phyloP scores from a whole-genome alignment of 768 basidiomycete species.

The Mycena epipterygia region DNA sequence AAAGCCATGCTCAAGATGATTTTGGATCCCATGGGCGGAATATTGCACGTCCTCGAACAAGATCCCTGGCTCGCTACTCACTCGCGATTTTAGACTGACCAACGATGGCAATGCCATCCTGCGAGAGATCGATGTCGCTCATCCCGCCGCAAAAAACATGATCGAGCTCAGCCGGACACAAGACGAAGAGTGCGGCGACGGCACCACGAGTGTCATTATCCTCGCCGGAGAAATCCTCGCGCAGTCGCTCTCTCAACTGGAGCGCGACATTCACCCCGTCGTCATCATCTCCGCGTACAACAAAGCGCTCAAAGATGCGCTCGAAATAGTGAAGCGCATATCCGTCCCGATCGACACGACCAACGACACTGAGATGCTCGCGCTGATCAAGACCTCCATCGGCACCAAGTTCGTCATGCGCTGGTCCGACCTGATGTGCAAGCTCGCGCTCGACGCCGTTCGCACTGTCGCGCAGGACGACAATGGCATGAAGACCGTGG shows the following conservation, averaged over 20 bases:
- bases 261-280: constrained; percentile 98
- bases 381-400: constrained; percentile 97
- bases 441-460: constrained; percentile 92
- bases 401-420: constrained; percentile 98
- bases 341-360: constrained; percentile 91
- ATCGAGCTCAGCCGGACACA: constrained; percentile 98
- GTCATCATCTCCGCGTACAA: constrained; percentile 99
- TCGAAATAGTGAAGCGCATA: constrained; percentile 89
- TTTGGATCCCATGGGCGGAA: constrained; percentile 98
- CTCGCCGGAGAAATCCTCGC: constrained; percentile 98
- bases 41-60: constrained; percentile 71
- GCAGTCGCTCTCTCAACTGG: constrained; percentile 91
- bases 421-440: constrained; percentile 99
- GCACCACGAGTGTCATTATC: constrained; percentile 98
- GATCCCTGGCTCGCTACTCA: constrained; percentile 15
- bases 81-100: constrained; percentile 72
- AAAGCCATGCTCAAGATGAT: constrained; percentile 99
- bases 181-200: constrained; percentile 99
- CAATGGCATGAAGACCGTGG: constrained; percentile 86
- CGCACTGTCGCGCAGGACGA: constrained; percentile 88
- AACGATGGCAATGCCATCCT: constrained; percentile 99
- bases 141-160: constrained; percentile 99
- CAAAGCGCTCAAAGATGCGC: constrained; percentile 92
- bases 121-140: constrained; percentile 98
- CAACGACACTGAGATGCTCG: constrained; percentile 92